Conservation (phyloP, 208 protist species). For the Porcisia hertigi region DNA sequence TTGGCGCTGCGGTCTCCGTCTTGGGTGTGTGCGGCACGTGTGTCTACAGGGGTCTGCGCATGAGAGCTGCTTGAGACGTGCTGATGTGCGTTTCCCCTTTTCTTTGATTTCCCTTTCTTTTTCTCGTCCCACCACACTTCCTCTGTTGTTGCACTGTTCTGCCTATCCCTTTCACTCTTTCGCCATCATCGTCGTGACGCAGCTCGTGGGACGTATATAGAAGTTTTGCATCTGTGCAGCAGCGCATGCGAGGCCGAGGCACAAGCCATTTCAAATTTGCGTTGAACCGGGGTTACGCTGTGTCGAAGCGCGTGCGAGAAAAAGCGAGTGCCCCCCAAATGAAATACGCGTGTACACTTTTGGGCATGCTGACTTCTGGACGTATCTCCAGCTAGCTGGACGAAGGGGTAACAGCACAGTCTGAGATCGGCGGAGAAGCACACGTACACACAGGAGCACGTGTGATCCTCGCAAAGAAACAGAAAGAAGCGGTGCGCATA, state of each 20-base stretch:
- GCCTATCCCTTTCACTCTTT: background rate
- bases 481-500: conserved; percentile 21
- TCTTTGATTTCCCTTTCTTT: background rate
- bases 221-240: background rate
- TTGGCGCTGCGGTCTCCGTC: background rate
- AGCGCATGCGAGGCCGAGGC: background rate
- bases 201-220: background rate
- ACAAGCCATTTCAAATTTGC: background rate
- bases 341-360: background rate
- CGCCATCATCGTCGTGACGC: background rate
- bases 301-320: background rate
- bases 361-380: background rate
- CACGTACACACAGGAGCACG: background rate
- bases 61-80: background rate
- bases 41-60: background rate
- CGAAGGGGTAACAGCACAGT: background rate
- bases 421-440: background rate
- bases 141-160: too few relatives aligned
- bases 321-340: background rate
- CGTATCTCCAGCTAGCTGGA: background rate
- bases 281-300: background rate
- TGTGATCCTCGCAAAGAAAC: background rate
- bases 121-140: background rate
- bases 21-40: background rate
- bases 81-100: background rate